A percentile compares a stretch with the other conserved stretches of the same genome.
Evolutionary conservation across 352 stramenopile genomes (phyloP).

Genomic region (Pythium vanterpoolii): DNA sequence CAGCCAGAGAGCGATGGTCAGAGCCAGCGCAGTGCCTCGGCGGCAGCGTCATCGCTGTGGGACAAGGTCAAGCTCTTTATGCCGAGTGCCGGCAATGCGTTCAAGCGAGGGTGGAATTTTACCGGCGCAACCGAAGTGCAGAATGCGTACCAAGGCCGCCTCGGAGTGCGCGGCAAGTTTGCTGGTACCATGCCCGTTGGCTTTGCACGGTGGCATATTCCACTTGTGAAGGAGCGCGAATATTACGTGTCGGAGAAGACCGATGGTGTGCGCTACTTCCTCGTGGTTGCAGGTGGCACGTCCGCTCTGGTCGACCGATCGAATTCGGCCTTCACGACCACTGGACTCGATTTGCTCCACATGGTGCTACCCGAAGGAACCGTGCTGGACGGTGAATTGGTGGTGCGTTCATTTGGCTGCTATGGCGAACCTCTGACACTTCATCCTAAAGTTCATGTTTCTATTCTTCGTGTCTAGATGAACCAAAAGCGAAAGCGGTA

Average conservation of each 20-base stretch:
- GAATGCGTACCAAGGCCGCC: conserved; percentile 70
- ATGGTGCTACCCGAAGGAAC: conserved; percentile 82
- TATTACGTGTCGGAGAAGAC: conserved; percentile 92
- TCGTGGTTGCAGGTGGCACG: conserved; percentile 72
- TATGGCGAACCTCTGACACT: neutral
- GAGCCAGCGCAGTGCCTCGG: conserved; percentile 67
- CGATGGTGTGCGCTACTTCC: conserved; percentile 89
- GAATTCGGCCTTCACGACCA: conserved; percentile 74
- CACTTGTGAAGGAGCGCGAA: conserved; percentile 73
- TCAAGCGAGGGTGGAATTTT: conserved; percentile 78
- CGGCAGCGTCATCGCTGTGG: conserved; percentile 66
- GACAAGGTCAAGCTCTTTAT: conserved; percentile 87
- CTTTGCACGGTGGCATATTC: conserved; percentile 89
- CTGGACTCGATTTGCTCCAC: conserved; percentile 75
- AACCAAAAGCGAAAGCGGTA: conserved; percentile 79
- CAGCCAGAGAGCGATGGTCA: conserved; percentile 67
- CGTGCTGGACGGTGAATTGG: conserved; percentile 87
- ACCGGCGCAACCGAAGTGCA: conserved; percentile 66
- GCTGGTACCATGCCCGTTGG: conserved; percentile 89
- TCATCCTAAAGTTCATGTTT: neutral
- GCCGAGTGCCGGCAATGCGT: conserved; percentile 71
- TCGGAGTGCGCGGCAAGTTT: conserved; percentile 81
- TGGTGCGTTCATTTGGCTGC: conserved; percentile 41
- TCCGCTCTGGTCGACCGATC: conserved; percentile 75
- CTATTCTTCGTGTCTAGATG: conserved; percentile 36